A percentile compares a stretch with the other conserved stretches of the same genome.
Evolutionary conservation across 768 basidiomycete genomes (phyloP).

Genomic region (Crassisporium funariophilum): DNA sequence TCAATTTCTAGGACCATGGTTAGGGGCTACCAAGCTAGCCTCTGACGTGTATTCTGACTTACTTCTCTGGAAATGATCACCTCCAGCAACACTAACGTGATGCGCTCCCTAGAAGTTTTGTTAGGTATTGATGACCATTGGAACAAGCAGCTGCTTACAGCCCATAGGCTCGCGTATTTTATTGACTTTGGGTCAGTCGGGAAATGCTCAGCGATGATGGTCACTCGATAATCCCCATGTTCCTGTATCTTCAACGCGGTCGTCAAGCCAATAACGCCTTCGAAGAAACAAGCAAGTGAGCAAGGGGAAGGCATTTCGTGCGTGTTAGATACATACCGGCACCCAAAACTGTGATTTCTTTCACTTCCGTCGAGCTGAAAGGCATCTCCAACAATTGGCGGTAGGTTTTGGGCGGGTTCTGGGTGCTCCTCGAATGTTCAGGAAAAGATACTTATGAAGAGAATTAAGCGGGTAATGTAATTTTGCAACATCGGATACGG

Average conservation of each 20-base stretch:
- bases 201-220: conserved; percentile 35
- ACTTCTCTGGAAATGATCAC: conserved; percentile 53
- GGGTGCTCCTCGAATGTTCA: too few species aligned
- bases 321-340: too few species aligned
- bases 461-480: too few species aligned
- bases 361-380: too few species aligned
- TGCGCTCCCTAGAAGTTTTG: conserved; percentile 57
- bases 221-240: conserved; percentile 52
- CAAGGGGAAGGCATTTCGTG: neutral
- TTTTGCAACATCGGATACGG: too few species aligned
- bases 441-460: too few species aligned
- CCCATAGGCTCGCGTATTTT: conserved; percentile 69
- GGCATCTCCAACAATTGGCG: too few species aligned
- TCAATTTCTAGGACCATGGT: conserved; percentile 48
- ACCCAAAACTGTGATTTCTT: too few species aligned
- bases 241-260: conserved; percentile 66
- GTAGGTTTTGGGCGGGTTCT: too few species aligned
- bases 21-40: too few species aligned
- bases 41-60: too few species aligned
- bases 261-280: conserved; percentile 67
- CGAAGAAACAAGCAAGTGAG: neutral
- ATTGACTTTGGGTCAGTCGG: conserved; percentile 41
- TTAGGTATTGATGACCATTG: neutral
- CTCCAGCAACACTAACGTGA: conserved; percentile 57
- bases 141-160: conserved; percentile 41